phyloP scores from a whole-genome alignment of 169 alveolate species.

The Theileria sp. region DNA sequence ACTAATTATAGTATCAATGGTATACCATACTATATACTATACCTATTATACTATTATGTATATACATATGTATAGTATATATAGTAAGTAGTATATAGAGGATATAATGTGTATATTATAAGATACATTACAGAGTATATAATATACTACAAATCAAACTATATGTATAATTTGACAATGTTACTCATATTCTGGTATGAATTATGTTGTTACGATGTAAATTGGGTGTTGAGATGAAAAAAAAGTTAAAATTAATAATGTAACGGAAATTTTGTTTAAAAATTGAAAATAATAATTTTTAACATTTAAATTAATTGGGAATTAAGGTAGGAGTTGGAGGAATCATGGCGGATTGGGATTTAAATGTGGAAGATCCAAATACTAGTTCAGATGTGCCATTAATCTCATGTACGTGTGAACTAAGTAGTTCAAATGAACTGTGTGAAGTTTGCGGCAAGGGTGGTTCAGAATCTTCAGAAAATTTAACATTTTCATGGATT shows the following conservation, averaged over 20 bases:
- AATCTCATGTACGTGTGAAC: constrained; percentile 11
- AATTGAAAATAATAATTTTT: too few species aligned
- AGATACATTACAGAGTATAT: too few species aligned
- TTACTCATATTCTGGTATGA: too few species aligned
- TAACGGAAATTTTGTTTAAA: neutral
- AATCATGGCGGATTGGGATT: constrained; percentile 6
- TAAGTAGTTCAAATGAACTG: neutral
- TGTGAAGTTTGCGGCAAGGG: constrained; percentile 22
- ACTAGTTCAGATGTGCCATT: neutral
- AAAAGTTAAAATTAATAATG: too few species aligned
- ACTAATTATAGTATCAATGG: too few species aligned
- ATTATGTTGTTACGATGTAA: neutral
- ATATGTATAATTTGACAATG: too few species aligned
- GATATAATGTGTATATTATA: too few species aligned
- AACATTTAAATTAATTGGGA: neutral
- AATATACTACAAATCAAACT: too few species aligned
- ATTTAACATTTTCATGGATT: neutral
- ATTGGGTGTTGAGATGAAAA: neutral
- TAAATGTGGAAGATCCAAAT: neutral
- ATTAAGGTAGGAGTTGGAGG: neutral
- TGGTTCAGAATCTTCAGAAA: neutral
- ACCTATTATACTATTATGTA: too few species aligned
- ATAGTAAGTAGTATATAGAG: too few species aligned
- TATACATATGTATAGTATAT: too few species aligned
- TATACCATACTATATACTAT: too few species aligned